Base-by-base conservation (phyloP, 2,329 filamentous ascomycete genomes). In the Xylariaceae sp. region DNA sequence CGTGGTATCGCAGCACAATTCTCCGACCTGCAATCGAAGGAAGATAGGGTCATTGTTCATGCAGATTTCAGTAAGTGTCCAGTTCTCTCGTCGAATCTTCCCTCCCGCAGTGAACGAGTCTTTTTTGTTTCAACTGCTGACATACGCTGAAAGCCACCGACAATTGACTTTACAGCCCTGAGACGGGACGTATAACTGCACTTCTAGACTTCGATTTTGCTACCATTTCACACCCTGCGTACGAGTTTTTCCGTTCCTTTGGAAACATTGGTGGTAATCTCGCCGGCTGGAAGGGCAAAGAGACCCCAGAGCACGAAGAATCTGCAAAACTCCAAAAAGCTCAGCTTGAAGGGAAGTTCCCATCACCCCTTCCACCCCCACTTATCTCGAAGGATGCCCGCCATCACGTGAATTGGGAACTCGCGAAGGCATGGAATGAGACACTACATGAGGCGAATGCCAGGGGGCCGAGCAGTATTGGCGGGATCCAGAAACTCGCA, bases 161-260 rank as follows among this genome's bases (percentile, higher is more conserved):
- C 19, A 42, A 42, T 24, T 7, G 37, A 13, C 34, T 42, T 5
- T 42, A 34, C 27, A 31, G 34, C 9, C 35, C 40, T 23, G 26
- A 8, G 14, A 34, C 34, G 9, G 31, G 31, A 19, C 27, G 31
- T 27, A 37, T 42, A 23, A 42, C 34, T 16, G 40, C 34, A n/a
- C 34, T 42, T 31, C 18, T 38, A 18, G 39, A 41, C n/a, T 38
- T 37, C 15, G 39, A 41, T 14, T 41, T 41, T 14, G 23, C 34
- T 3, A 28, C 34, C 24, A 38, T 41, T 15, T 4, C 24, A 13
- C 31, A 38, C 31, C 39, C 34, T 4, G 30, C 14, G 4, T 34
- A 41, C 26, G 39, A 38, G 17, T 41, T 37, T 27, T 31, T 41
- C 18, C 30, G 31, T 19, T 41, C 39, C 7, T 37, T 41, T 11